Base-by-base conservation (phyloP, 176 grass and related monocot species). In the Tillandsia fasciculata region DNA sequence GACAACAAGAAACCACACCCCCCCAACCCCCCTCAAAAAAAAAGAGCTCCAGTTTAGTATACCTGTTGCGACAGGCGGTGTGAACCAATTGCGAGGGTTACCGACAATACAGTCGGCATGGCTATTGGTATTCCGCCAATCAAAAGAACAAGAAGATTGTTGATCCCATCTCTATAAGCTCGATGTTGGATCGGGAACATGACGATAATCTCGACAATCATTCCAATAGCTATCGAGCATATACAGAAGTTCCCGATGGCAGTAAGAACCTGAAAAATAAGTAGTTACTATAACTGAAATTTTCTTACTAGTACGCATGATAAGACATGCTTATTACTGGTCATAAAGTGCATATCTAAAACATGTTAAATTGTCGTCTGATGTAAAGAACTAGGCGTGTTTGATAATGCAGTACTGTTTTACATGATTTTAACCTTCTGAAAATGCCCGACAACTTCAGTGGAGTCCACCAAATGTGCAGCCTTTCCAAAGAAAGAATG, bases 171-270 rank as follows among this genome's bases (percentile, higher is more conserved):
- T 63, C 87, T 76, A 61, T 96, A 96, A 0, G 91, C 81, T 20
- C 87, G 74, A 42, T 81, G 85, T 65, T 96, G 91, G 58, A 88
- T 51, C 2, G 91, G 85, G 12, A 79, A 96, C 91, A 96, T 96
- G 74, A 96, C 58, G 47, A 96, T 96, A 54, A 96, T 84, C 71
- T 96, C 87, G 72, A 88, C 18, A 73, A 88, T 51, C 22, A 91
- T 84, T 69, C 91, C 91, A 11, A 86, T 18, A 24, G 65, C 72
- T 15, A 96, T 96, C 0, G 87, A 96, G 85, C 91, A 96, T 69
- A 96, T 96, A 12, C 91, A 96, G 53, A 96, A 91, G 65, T 96
- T 96, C 9, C 91, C 91, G 68, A 96, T 96, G 68, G 82, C 75
- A 49, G 85, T 86, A 66, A 96, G 85, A 70, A 96, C 87, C 91